These are phyloP conservation scores for Chrysanthemum lavandulifolium DNA, from an alignment of 129 eudicot genomes.

Conservation along the genomic window DNA sequence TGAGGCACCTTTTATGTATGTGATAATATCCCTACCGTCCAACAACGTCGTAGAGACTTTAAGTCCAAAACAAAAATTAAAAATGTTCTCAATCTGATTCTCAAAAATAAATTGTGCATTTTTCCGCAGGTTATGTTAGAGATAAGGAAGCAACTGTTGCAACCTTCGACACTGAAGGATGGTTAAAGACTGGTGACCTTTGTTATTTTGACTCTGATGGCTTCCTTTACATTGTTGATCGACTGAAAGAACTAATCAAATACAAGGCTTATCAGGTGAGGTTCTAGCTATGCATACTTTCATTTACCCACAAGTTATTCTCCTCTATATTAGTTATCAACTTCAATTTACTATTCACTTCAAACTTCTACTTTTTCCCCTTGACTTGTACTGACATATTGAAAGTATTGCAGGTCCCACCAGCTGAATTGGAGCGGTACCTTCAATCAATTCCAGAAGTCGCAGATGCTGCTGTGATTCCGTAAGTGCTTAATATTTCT, in stretches of 20 bases:
- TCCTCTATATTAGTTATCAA: background rate
- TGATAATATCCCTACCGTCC: background rate
- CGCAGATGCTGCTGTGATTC: slow-evolving; percentile 92
- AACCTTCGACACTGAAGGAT: slow-evolving; percentile 75
- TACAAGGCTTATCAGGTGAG: slow-evolving; percentile 93
- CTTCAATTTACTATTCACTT: too few relatives aligned
- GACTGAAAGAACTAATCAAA: slow-evolving; percentile 82
- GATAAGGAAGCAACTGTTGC: slow-evolving; percentile 73
- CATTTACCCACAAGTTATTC: background rate
- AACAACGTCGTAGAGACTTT: slow-evolving; percentile 6
- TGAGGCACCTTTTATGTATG: background rate
- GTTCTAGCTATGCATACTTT: background rate
- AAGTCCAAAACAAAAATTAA: background rate
- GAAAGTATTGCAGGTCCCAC: slow-evolving; percentile 69
- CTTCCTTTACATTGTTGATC: slow-evolving; percentile 71
- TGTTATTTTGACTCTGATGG: slow-evolving; percentile 85
- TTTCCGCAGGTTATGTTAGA: slow-evolving; percentile 76
- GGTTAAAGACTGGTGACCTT: slow-evolving; percentile 94
- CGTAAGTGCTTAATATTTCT: slow-evolving; percentile 46
- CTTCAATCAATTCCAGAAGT: slow-evolving; percentile 74
- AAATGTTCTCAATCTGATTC: too few relatives aligned
- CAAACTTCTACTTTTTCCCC: too few relatives aligned
- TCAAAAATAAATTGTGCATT: background rate
- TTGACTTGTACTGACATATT: slow-evolving; percentile 10
- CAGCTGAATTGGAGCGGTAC: slow-evolving; percentile 82